Base-by-base conservation (phyloP, 1,284 basidiomycete genomes). In the Lentinus polychrous region DNA sequence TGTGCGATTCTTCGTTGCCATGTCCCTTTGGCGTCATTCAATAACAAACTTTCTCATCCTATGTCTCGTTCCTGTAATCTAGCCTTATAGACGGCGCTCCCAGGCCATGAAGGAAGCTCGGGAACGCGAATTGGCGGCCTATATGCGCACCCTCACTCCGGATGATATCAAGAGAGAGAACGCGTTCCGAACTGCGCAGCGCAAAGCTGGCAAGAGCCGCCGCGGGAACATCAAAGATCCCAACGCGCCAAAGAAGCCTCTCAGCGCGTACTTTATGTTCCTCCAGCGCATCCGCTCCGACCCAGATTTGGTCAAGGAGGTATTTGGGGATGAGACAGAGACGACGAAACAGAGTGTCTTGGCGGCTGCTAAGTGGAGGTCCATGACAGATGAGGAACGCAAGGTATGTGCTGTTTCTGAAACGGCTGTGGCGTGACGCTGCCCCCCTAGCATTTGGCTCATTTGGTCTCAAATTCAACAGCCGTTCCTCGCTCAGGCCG, bases 211-310 rank as follows among this genome's bases (percentile, higher is more conserved):
- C 60, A 93, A 94, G 68, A 93, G 89, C 45, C 78, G 92, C 57
- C 91, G 89, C 76, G 87, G 89, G 54, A 96, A 97, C 66, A 86
- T 97, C 68, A 95, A 95, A 73, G 93, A 97, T 64, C 93, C 93
- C 23, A 94, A 96, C 62, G 94, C 92, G 15, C 94, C 94, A 8
- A 94, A 94, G 81, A 95, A 95, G 67, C 94, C 94, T 2, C 79
- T 96, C 24, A 88, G 83, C 59, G 93, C 94, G 2, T 97, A 96
- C 65, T 96, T 96, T 60, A 87, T 95, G 80, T 97, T 94, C 73
- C 68, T 96, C 54, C 91, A 94, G 65, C 80, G 84, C 43, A 94
- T 94, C 59, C 78, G 92, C 53, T 78, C 83, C 41, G 83, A 89
- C 60, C 78, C 80, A 11, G 71, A 73, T 36, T 69, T 92, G 31